Conservation (phyloP, 2,329 filamentous ascomycete species). For the Cladophialophora yegresii region DNA sequence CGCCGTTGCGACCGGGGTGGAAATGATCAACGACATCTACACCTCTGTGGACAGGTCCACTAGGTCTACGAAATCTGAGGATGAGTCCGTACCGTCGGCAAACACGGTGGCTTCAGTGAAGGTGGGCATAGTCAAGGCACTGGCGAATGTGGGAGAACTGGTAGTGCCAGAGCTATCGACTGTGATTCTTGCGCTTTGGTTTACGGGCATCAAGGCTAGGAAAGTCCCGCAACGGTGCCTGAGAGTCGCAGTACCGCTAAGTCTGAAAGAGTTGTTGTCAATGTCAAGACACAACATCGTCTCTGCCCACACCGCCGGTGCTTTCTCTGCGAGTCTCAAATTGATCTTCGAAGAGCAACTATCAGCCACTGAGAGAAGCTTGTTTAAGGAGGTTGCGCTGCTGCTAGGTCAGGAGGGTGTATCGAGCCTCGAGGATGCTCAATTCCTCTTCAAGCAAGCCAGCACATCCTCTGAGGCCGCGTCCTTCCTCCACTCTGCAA, state of each 20-base stretch:
- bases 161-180: constrained; percentile 37
- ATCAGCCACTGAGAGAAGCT: constrained; percentile 57
- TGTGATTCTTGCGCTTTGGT: constrained; percentile 35
- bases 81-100: constrained; percentile 15
- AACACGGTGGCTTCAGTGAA: constrained; percentile 14
- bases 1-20: constrained; percentile 77
- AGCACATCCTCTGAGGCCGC: constrained; percentile 56
- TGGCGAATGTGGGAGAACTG: constrained; percentile 30
- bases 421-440: constrained; percentile 77
- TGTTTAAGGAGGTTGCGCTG: constrained; percentile 68
- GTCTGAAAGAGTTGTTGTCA: constrained; percentile 60
- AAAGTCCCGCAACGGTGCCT: constrained; percentile 24
- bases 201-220: constrained; percentile 15
- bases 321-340: constrained; percentile 66
- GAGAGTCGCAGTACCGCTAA: constrained; percentile 63
- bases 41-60: constrained; percentile 23
- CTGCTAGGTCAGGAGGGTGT: constrained; percentile 73
- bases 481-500: constrained; percentile 72
- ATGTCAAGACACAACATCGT: constrained; percentile 69
- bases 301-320: constrained; percentile 70
- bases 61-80: constrained; percentile 4
- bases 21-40: constrained; percentile 68
- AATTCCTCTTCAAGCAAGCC: constrained; percentile 68
- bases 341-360: constrained; percentile 62
- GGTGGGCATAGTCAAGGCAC: constrained; percentile 26